These are phyloP conservation scores for Boletus barrowsii DNA, from an alignment of 768 basidiomycete genomes.

Conservation along the genomic window DNA sequence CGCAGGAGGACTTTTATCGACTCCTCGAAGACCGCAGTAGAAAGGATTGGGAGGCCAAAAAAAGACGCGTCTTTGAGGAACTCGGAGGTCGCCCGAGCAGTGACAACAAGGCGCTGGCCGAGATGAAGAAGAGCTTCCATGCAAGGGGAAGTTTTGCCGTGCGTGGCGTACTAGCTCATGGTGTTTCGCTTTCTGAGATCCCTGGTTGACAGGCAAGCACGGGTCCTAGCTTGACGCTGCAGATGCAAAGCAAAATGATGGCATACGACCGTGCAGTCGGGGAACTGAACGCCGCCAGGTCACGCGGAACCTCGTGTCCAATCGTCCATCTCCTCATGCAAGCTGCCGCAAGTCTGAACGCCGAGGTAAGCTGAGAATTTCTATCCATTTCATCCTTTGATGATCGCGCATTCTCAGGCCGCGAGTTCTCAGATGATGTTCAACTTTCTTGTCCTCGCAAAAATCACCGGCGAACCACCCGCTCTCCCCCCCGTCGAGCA, in stretches of 20 bases:
- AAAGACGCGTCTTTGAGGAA: constrained; percentile 87
- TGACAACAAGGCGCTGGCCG: constrained; percentile 53
- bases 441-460: constrained; percentile 69
- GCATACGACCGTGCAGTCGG: constrained; percentile 82
- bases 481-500: constrained; percentile 74
- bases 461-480: constrained; percentile 76
- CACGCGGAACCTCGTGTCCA: constrained; percentile 71
- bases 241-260: constrained; percentile 96
- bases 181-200: constrained; percentile 4
- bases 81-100: constrained; percentile 65
- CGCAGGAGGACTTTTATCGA: constrained; percentile 81
- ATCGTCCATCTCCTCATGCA: constrained; percentile 70
- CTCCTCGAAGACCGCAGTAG: constrained; percentile 71
- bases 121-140: constrained; percentile 61
- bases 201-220: constrained; percentile 35
- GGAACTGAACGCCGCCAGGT: constrained; percentile 71
- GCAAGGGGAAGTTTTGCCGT: constrained; percentile 56
- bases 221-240: constrained; percentile 58
- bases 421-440: constrained; percentile 60
- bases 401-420: constrained; percentile 32
- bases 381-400: neutral
- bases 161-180: constrained; percentile 20
- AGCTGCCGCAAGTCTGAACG: constrained; percentile 56
- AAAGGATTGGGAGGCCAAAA: constrained; percentile 87
- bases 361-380: constrained; percentile 42